These are phyloP conservation scores for Pelargonium fulgidum DNA, from an alignment of 441 rosid genomes.

Conservation along the genomic window DNA sequence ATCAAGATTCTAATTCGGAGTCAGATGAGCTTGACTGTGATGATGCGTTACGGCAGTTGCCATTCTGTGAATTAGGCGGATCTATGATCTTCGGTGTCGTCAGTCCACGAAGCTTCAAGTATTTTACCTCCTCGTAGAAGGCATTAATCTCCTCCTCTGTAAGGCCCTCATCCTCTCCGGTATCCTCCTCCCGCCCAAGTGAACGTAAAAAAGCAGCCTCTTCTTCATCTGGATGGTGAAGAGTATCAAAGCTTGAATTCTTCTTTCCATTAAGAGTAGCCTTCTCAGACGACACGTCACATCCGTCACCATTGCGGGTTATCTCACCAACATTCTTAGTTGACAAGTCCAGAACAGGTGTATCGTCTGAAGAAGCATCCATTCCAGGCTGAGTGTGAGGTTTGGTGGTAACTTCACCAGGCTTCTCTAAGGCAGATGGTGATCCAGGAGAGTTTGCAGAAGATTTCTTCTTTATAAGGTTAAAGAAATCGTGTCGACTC, in stretches of 20 bases:
- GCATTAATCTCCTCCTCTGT: slow-evolving; percentile 35
- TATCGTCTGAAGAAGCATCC: slow-evolving; percentile 11
- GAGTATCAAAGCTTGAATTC: slow-evolving; percentile 12
- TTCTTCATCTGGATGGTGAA: slow-evolving; percentile 25
- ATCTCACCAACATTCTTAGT: too few species aligned
- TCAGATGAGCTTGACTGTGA: too few species aligned
- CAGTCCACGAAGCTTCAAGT: slow-evolving; percentile 7
- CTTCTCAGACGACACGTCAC: not conserved
- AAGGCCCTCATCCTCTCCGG: slow-evolving; percentile 36
- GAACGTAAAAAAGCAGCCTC: slow-evolving; percentile 34
- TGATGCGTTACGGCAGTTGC: too few species aligned
- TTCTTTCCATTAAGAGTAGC: not conserved
- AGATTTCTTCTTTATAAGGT: slow-evolving; percentile 24
- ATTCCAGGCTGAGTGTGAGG: not conserved
- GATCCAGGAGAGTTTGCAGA: slow-evolving; percentile 18
- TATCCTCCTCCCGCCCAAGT: slow-evolving; percentile 38
- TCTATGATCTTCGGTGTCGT: too few species aligned
- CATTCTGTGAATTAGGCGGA: too few species aligned
- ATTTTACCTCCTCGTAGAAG: slow-evolving; percentile 23
- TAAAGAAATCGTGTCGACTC: slow-evolving; percentile 17
- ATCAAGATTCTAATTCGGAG: not conserved
- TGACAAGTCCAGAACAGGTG: slow-evolving; percentile 3
- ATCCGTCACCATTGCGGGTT: slow-evolving; percentile 10
- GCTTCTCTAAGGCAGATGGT: slow-evolving; percentile 21
- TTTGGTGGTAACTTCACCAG: slow-evolving; percentile 17